A percentile compares a stretch with the other conserved stretches of the same genome.
Evolutionary conservation across 768 basidiomycete genomes (phyloP).

Genomic region (Termitomyces sp.): DNA sequence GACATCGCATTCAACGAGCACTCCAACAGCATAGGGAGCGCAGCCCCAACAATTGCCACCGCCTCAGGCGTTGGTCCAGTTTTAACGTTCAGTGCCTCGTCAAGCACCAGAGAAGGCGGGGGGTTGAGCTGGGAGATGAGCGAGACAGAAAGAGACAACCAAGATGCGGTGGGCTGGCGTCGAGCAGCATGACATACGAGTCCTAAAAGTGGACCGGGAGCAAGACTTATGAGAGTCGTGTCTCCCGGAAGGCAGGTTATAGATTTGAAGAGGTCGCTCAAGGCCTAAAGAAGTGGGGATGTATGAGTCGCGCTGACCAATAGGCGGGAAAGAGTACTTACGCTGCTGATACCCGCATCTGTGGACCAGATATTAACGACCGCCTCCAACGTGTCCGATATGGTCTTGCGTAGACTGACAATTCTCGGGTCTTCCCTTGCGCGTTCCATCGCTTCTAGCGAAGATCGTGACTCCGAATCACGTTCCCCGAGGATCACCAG

Average conservation of each 20-base stretch:
- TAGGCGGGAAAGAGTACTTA: constrained; percentile 37
- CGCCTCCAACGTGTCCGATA: constrained; percentile 58
- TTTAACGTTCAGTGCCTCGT: constrained; percentile 31
- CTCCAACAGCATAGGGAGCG: constrained; percentile 58
- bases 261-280: constrained; percentile 83
- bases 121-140: constrained; percentile 83
- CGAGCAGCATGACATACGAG: constrained; percentile 72
- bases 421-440: constrained; percentile 67
- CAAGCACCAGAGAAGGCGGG: constrained; percentile 43
- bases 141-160: constrained; percentile 82
- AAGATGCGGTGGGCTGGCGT: constrained; percentile 73
- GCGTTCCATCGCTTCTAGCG: constrained; percentile 52
- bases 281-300: constrained; percentile 42
- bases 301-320: background rate
- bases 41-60: constrained; percentile 51
- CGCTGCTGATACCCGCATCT: constrained; percentile 76
- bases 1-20: constrained; percentile 53
- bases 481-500: constrained; percentile 55
- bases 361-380: constrained; percentile 75
- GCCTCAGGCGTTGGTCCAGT: constrained; percentile 54
- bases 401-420: constrained; percentile 60
- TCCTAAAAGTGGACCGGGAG: constrained; percentile 79
- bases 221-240: constrained; percentile 74
- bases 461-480: constrained; percentile 49
- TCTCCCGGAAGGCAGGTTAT: constrained; percentile 81